These are phyloP conservation scores for Trichoderma simmonsii DNA, from an alignment of 2,329 filamentous ascomycete species.

Conservation along the genomic window DNA sequence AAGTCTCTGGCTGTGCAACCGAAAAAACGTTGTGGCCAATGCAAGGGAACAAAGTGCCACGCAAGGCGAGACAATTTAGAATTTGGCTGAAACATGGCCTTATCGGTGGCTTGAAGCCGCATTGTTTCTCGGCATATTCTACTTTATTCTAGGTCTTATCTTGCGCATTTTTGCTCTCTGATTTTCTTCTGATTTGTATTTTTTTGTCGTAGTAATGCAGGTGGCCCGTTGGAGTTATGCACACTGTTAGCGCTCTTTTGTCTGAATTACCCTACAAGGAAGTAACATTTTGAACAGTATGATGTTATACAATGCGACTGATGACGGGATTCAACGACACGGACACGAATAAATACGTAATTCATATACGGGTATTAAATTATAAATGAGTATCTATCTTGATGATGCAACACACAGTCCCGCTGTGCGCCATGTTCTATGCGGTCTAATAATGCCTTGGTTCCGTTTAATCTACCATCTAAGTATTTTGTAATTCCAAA, in stretches of 20 bases:
- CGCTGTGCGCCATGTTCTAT: background rate
- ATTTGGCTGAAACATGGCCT: background rate
- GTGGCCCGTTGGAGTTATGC: background rate
- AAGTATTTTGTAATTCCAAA: background rate
- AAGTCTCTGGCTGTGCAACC: slow-evolving; percentile 3
- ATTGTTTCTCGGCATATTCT: background rate
- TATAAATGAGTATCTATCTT: background rate
- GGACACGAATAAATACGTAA: background rate
- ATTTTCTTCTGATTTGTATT: background rate
- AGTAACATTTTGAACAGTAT: background rate
- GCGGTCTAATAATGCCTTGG: background rate
- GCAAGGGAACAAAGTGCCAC: background rate
- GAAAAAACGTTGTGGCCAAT: background rate
- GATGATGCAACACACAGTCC: background rate
- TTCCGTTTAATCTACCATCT: background rate
- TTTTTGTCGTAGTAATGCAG: background rate
- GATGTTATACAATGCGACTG: background rate
- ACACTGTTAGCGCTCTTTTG: background rate
- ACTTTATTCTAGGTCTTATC: too few species aligned
- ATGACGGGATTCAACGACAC: background rate
- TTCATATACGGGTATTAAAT: background rate
- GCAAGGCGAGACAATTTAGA: background rate
- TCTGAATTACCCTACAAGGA: background rate
- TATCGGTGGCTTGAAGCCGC: background rate
- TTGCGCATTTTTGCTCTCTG: background rate